Evolutionary conservation across 331 rosid genomes (phyloP), one percentile per base, ranked within the genome.

Genomic region (Acacia concinna): DNA sequence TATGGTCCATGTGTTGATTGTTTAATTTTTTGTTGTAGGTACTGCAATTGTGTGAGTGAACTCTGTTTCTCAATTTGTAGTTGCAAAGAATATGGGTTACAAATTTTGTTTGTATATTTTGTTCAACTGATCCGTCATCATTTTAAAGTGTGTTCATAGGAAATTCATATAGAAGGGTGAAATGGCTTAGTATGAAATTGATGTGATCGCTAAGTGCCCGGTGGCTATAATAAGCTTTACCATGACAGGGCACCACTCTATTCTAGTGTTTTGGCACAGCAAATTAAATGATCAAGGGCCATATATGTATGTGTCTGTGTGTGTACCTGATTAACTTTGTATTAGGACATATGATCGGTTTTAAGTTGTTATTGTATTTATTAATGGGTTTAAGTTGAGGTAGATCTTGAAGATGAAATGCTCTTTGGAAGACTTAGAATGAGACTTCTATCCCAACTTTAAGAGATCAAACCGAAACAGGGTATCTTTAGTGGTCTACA

Each of bases 11-110:
- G 38, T 74, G 66, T 68, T 80, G 21, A 8, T 79, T 72, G 73
- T 67, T 80, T 38, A 47, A 15, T 23, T 81, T 60, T 63, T 62
- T 43, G 32, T 84, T 78, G 87, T 92, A 96, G 99, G 86, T 96
- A 93, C 84, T 96, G 99, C 88, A 96, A 96, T n/a, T n/a, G n/a
- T n/a, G n/a, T n/a, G n/a, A n/a, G n/a, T n/a, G n/a, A n/a, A n/a
- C n/a, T n/a, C n/a, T n/a, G n/a, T n/a, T n/a, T 41, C 37, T 31
- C 40, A 31, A 30, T 4, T 63, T 63, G 17, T 9, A 4, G 17
- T 20, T 30, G 13, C 23, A 31, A 63, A 63, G 68, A 31, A 34
- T 31, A 7, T 17, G 0, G n/a, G n/a, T n/a, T n/a, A n/a, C n/a
- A n/a, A n/a, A n/a, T n/a, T n/a, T n/a, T n/a, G n/a, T n/a, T n/a